A percentile compares a stretch with the other conserved stretches of the same genome.
These are phyloP conservation scores for Triangularia verruculosa DNA, from an alignment of 2,329 filamentous ascomycete genomes.

Conservation along the genomic window DNA sequence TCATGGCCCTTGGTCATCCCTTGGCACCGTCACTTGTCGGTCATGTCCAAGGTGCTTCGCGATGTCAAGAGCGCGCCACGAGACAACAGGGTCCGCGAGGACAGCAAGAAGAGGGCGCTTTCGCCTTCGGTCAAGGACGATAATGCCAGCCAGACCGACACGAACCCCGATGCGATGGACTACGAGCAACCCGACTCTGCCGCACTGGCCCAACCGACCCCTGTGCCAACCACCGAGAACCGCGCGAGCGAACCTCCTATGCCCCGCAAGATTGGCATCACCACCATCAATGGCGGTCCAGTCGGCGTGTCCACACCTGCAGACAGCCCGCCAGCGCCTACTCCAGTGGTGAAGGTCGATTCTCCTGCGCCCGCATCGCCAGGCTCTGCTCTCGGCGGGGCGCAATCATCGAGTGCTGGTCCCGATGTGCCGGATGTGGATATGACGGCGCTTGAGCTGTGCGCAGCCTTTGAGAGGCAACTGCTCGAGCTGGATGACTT, in stretches of 20 bases:
- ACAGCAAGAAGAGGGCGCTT: slow-evolving; percentile 33
- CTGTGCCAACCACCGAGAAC: slow-evolving; percentile 43
- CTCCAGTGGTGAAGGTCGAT: slow-evolving; percentile 31
- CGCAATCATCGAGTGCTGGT: slow-evolving; percentile 22
- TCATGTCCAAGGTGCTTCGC: slow-evolving; percentile 60
- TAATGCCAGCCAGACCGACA: slow-evolving; percentile 52
- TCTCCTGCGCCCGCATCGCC: slow-evolving; percentile 33
- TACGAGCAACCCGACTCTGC: slow-evolving; percentile 47
- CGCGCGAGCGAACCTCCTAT: slow-evolving; percentile 52
- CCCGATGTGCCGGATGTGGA: slow-evolving; percentile 38
- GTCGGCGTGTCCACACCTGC: slow-evolving; percentile 47
- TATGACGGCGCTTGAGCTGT: slow-evolving; percentile 59
- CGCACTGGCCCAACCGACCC: slow-evolving; percentile 29
- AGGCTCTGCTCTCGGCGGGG: slow-evolving; percentile 27
- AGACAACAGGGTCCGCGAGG: slow-evolving; percentile 35
- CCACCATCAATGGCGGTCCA: slow-evolving; percentile 58
- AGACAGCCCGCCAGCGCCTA: slow-evolving; percentile 41
- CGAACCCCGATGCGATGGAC: slow-evolving; percentile 55
- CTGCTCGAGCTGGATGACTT: slow-evolving; percentile 59
- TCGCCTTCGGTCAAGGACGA: slow-evolving; percentile 53
- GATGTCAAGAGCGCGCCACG: slow-evolving; percentile 46
- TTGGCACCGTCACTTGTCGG: slow-evolving; percentile 58
- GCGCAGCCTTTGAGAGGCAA: slow-evolving; percentile 57
- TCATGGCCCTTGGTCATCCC: slow-evolving; percentile 59
- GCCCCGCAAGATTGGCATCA: slow-evolving; percentile 51